A percentile compares a stretch with the other conserved stretches of the same genome.
phyloP scores from a whole-genome alignment of 768 basidiomycete species.

The Nidularia sp. region DNA sequence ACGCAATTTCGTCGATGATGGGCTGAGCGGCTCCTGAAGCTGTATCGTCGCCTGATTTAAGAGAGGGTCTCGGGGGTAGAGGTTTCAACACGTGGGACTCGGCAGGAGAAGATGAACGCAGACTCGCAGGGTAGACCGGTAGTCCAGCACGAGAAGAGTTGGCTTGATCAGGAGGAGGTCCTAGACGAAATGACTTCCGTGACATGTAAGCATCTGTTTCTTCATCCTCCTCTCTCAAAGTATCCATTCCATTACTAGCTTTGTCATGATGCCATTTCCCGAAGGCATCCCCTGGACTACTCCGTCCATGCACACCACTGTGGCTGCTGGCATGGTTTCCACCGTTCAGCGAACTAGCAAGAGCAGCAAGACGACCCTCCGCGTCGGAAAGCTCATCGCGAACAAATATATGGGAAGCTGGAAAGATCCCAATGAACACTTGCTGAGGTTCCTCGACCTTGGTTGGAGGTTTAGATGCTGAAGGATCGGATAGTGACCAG shows the following conservation, averaged over 20 bases:
- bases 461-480: constrained; percentile 43
- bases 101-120: constrained; percentile 68
- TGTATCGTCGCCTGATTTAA: constrained; percentile 94
- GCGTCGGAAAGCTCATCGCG: constrained; percentile 87
- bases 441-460: constrained; percentile 78
- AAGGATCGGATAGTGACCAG: constrained; percentile 62
- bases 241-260: constrained; percentile 46
- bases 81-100: constrained; percentile 68
- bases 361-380: constrained; percentile 77
- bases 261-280: constrained; percentile 44
- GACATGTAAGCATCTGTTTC: constrained; percentile 30
- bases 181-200: constrained; percentile 66
- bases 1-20: constrained; percentile 95
- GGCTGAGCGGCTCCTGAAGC: constrained; percentile 78
- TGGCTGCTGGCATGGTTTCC: constrained; percentile 26
- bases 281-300: constrained; percentile 41
- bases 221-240: constrained; percentile 64
- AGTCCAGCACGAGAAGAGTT: constrained; percentile 69
- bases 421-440: constrained; percentile 93
- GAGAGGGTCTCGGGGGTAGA: constrained; percentile 85
- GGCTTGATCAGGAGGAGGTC: constrained; percentile 71
- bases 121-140: constrained; percentile 68
- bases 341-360: constrained; percentile 53
- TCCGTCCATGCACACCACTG: constrained; percentile 27
- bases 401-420: constrained; percentile 81